Evolutionary conservation across 495 filamentous ascomycete species (phyloP).

Genomic region (Evansstolkia leycettana): DNA sequence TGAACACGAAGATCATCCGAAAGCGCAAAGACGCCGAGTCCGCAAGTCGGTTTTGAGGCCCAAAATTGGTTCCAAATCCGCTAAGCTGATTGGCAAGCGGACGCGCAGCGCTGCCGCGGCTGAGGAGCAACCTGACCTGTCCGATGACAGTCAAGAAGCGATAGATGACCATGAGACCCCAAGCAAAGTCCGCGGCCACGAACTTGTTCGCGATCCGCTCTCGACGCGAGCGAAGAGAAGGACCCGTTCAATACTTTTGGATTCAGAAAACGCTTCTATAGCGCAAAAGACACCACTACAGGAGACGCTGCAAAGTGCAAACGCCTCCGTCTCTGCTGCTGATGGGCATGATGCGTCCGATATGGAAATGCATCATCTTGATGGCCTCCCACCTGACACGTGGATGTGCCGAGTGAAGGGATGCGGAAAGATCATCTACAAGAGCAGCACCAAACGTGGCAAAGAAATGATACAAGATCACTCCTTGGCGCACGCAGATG

Average conservation of each 20-base stretch:
- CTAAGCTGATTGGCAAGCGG: slow-evolving; percentile 35
- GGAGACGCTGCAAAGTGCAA: slow-evolving; percentile 17
- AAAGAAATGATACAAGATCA: slow-evolving; percentile 52
- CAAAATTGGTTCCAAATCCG: slow-evolving; percentile 26
- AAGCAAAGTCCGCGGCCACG: slow-evolving; percentile 29
- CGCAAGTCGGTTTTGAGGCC: slow-evolving; percentile 43
- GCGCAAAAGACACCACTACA: slow-evolving; percentile 25
- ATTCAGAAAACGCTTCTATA: slow-evolving; percentile 16
- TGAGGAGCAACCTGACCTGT: slow-evolving; percentile 17
- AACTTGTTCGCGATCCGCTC: slow-evolving; percentile 32
- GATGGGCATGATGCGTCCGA: slow-evolving; percentile 26
- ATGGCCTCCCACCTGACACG: slow-evolving; percentile 43
- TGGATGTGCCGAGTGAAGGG: slow-evolving; percentile 62
- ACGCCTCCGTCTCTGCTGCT: slow-evolving; percentile 11
- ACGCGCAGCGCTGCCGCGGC: slow-evolving; percentile 24
- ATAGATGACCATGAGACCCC: slow-evolving; percentile 33
- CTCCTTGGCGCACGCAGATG: slow-evolving; percentile 51
- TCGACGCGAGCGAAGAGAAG: slow-evolving; percentile 21
- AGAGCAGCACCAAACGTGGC: slow-evolving; percentile 41
- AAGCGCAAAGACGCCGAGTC: slow-evolving; percentile 15
- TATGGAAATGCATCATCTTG: slow-evolving; percentile 19
- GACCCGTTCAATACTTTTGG: slow-evolving; percentile 23
- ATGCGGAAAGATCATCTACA: slow-evolving; percentile 50
- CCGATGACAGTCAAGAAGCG: slow-evolving; percentile 28
- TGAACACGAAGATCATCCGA: slow-evolving; percentile 13